Base-by-base conservation (phyloP, 1,284 basidiomycete species). In the Psilocybe mexicana region DNA sequence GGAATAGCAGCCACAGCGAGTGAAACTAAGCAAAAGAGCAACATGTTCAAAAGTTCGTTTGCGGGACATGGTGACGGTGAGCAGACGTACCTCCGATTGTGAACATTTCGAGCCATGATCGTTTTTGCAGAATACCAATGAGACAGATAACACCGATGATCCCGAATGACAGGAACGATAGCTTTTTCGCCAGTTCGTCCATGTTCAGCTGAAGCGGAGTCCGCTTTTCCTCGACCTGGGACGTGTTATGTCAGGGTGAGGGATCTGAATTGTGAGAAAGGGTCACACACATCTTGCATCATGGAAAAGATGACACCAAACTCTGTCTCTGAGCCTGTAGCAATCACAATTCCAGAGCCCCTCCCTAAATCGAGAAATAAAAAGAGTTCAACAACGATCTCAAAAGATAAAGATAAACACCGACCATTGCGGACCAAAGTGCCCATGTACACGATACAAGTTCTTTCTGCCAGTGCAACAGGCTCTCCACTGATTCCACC, bases 101-200 rank as follows among this genome's bases (percentile, higher is more conserved):
- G 69, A 98, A 98, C 96, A 98, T 98, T 52, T 98, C 96, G 8
- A 98, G 76, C 94, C 94, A 97, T 11, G 90, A 84, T n/a, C 95
- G 81, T 30, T 84, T 79, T 70, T 98, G 96, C 62, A 88, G 77
- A 3, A 96, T 84, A 3, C 96, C 96, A 63, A 98, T 88, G 54
- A 99, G 74, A 70, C 93, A 94, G 58, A 98, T 98, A 38, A 97
- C 73, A 12, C 93, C 96, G 65, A 99, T 99, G 52, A 98, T 83
- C 23, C 84, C 91, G 65, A 99, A 98, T 1, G 94, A 96, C 58
- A 96, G 76, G 35, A 95, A 79, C 6, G 93, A 96, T 0, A 99
- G 83, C 65, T 92, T 92, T 73, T 95, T 90, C 1, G 96, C 96
- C 8, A 99, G 84, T 69, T 98, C 95, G 71, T 98, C 96, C 96